A percentile compares a stretch with the other conserved stretches of the same genome.
These are phyloP conservation scores for Eucalyptus globulus DNA, from an alignment of 345 rosid genomes.

Conservation along the genomic window DNA sequence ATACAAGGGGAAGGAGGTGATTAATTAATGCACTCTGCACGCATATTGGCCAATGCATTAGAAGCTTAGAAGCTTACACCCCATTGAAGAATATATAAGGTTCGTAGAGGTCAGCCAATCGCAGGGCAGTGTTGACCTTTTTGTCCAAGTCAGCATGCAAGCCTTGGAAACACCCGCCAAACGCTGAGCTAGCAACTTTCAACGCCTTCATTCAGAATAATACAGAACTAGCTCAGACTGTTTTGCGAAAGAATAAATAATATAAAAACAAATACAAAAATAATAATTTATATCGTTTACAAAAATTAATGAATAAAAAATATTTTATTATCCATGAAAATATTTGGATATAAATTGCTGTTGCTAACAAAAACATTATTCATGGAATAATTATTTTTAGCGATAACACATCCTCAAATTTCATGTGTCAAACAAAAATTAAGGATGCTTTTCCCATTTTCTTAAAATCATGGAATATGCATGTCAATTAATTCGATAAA, in stretches of 20 bases:
- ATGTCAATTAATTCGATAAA: neutral
- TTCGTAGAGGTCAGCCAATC: conserved; percentile 16
- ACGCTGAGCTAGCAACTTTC: conserved; percentile 2
- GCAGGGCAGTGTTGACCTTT: conserved; percentile 11
- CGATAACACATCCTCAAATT: no score
- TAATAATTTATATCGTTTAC: no score
- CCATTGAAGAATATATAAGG: conserved; percentile 27
- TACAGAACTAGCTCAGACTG: neutral
- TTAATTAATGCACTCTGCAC: neutral
- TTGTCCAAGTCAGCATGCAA: neutral
- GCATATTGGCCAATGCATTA: neutral
- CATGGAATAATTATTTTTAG: no score
- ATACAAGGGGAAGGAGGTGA: neutral
- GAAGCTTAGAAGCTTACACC: conserved; percentile 1
- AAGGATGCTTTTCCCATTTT: neutral
- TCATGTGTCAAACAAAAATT: neutral
- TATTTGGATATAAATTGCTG: no score
- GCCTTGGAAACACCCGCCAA: conserved; percentile 4
- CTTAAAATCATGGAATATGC: neutral
- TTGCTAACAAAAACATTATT: no score
- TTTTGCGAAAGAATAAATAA: no score
- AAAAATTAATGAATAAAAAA: no score
- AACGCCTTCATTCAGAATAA: conserved; percentile 1
- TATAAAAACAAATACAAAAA: no score
- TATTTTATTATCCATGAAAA: no score